Conservation (phyloP, 495 filamentous ascomycete species). For the Penicillium lividum region DNA sequence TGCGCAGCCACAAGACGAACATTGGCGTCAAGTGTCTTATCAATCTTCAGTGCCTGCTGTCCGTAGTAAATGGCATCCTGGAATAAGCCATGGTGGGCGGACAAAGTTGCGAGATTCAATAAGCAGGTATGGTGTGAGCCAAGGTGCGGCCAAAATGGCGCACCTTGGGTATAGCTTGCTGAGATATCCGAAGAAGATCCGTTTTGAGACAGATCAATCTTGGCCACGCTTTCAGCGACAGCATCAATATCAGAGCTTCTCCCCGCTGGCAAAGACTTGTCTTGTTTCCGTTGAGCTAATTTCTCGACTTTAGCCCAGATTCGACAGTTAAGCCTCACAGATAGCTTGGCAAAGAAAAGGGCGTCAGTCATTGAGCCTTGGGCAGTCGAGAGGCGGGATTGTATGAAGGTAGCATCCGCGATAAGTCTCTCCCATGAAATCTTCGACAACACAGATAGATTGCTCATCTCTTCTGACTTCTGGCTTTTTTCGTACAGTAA, state of each 20-base stretch:
- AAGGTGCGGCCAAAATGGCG: constrained; percentile 80
- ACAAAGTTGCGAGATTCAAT: constrained; percentile 70
- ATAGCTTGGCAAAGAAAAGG: constrained; percentile 64
- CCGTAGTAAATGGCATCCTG: constrained; percentile 89
- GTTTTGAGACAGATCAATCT: constrained; percentile 40
- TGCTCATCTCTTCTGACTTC: constrained; percentile 29
- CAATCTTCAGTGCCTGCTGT: constrained; percentile 80
- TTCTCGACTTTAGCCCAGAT: constrained; percentile 72
- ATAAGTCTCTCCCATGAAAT: constrained; percentile 48
- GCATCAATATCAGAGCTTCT: constrained; percentile 39
- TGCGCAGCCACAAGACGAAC: constrained; percentile 53
- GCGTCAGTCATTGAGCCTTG: constrained; percentile 65
- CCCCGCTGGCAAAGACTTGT: constrained; percentile 24
- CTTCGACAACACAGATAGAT: constrained; percentile 33
- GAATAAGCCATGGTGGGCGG: constrained; percentile 80
- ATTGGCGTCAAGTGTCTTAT: constrained; percentile 63
- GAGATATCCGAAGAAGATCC: constrained; percentile 26
- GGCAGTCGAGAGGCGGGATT: constrained; percentile 63
- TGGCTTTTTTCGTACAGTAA: constrained; percentile 40
- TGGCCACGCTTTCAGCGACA: constrained; percentile 45
- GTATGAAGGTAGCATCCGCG: constrained; percentile 56
- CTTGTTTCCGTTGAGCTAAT: constrained; percentile 38
- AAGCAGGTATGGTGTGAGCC: constrained; percentile 68
- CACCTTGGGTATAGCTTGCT: constrained; percentile 49
- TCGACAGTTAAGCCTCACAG: constrained; percentile 64